Conservation (phyloP, 2,329 filamentous ascomycete genomes). For the Raffaelea ambrosiae region DNA sequence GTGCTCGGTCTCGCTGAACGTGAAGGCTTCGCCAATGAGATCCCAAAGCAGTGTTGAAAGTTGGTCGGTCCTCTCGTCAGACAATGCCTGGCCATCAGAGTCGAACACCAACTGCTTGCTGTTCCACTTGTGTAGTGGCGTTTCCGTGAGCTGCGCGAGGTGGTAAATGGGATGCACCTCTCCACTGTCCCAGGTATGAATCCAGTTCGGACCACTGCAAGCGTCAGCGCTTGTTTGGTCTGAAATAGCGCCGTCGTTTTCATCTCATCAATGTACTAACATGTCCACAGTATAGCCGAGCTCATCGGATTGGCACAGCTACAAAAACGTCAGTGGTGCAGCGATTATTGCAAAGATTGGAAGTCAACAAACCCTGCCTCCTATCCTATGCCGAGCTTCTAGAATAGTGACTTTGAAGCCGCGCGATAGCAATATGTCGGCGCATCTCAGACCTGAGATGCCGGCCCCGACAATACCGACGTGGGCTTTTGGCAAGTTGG, state of each 20-base stretch:
- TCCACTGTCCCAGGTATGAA: constrained; percentile 26
- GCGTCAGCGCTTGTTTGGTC: neutral
- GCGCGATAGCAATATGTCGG: constrained; percentile 43
- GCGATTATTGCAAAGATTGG: constrained; percentile 3
- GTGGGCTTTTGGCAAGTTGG: too few species aligned
- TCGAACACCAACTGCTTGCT: constrained; percentile 19
- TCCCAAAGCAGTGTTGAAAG: constrained; percentile 27
- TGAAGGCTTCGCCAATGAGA: constrained; percentile 17
- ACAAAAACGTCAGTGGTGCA: too few species aligned
- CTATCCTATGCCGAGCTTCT: constrained; percentile 45
- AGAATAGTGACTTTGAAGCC: constrained; percentile 49
- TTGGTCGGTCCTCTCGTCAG: neutral
- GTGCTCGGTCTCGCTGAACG: neutral
- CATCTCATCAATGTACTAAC: constrained; percentile 11
- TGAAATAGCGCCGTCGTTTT: neutral
- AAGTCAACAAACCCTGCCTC: constrained; percentile 33
- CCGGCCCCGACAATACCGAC: constrained; percentile 48
- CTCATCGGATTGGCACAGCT: constrained; percentile 14
- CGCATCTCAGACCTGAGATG: constrained; percentile 46
- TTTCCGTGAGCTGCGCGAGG: constrained; percentile 40
- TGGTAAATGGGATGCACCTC: constrained; percentile 45
- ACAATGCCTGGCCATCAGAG: neutral
- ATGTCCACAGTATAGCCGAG: constrained; percentile 20
- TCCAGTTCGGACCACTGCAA: constrained; percentile 46
- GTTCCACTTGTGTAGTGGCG: constrained; percentile 19